A percentile compares a stretch with the other conserved stretches of the same genome.
Evolutionary conservation across 371 early-diverging fungal genomes (phyloP).

Genomic region (Syncephalis plumigaleata): DNA sequence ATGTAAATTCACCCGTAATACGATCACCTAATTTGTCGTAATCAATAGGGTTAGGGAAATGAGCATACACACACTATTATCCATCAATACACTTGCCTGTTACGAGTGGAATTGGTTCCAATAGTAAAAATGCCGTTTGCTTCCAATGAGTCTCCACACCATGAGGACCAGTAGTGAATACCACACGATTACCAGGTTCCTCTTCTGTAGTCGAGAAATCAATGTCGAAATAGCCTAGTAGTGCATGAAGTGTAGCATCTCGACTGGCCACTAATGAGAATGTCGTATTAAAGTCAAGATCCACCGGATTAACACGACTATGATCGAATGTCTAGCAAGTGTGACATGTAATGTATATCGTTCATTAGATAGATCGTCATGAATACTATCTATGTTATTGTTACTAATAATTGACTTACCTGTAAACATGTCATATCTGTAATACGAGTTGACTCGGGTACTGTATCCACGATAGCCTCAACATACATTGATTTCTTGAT

Average conservation of each 20-base stretch:
- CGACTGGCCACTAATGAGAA: constrained; percentile 36
- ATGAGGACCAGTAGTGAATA: constrained; percentile 54
- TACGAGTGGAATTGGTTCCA: too few species aligned
- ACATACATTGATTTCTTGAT: constrained; percentile 46
- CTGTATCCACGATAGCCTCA: constrained; percentile 40
- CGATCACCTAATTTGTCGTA: constrained; percentile 6
- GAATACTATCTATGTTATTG: not conserved
- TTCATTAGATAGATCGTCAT: constrained; percentile 2
- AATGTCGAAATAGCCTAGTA: constrained; percentile 75
- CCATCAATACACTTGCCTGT: too few species aligned
- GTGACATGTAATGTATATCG: not conserved
- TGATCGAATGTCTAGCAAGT: constrained; percentile 32
- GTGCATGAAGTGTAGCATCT: constrained; percentile 48
- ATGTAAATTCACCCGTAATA: constrained; percentile 32
- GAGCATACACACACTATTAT: not conserved
- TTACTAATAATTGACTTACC: too few species aligned
- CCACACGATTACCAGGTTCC: constrained; percentile 13
- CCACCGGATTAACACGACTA: constrained; percentile 24
- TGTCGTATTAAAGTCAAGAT: constrained; percentile 28
- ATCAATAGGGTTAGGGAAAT: not conserved
- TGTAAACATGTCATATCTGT: constrained; percentile 22
- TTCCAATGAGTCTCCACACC: constrained; percentile 55
- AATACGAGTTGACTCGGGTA: constrained; percentile 43
- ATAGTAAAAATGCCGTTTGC: constrained; percentile 33
- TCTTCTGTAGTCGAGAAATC: constrained; percentile 55